Conservation (phyloP, 495 filamentous ascomycete species). For the Melanomma pulvis-pyrius region DNA sequence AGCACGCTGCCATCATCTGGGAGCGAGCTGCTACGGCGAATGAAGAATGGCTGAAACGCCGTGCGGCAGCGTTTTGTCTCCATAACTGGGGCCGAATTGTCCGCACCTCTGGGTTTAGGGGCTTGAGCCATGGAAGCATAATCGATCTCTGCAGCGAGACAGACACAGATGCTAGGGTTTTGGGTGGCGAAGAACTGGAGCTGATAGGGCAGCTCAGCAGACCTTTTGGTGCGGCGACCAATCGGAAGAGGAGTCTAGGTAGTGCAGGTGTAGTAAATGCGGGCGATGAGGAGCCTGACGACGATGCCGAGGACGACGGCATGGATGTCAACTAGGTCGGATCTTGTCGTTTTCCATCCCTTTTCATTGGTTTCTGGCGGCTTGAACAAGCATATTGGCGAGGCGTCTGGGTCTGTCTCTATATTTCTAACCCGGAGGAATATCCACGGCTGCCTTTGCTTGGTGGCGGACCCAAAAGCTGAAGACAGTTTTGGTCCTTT, state of each 20-base stretch:
- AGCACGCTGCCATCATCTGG: constrained; percentile 94
- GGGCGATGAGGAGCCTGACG: constrained; percentile 62
- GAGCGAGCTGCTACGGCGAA: constrained; percentile 85
- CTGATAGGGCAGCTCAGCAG: constrained; percentile 69
- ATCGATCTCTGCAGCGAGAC: constrained; percentile 92
- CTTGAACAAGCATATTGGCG: not conserved
- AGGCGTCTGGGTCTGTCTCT: constrained; percentile 5
- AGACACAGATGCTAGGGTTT: constrained; percentile 84
- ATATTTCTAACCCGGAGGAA: not conserved
- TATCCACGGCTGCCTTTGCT: not conserved
- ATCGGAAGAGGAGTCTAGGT: constrained; percentile 56
- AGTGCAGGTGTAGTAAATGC: constrained; percentile 53
- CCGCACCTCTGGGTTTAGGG: constrained; percentile 81
- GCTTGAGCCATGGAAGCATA: constrained; percentile 72
- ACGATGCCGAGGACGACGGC: constrained; percentile 66
- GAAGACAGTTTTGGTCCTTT: not conserved
- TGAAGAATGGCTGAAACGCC: constrained; percentile 88
- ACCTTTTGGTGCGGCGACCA: constrained; percentile 57
- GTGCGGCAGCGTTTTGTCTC: constrained; percentile 85
- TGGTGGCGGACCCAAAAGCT: not conserved
- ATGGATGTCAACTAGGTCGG: constrained; percentile 38
- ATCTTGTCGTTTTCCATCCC: not conserved
- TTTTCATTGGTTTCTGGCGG: not conserved
- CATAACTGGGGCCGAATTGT: constrained; percentile 94
- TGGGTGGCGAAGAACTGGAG: constrained; percentile 83